These are phyloP conservation scores for Aspergillus sp. DNA, from an alignment of 2,329 filamentous ascomycete species.

Conservation along the genomic window DNA sequence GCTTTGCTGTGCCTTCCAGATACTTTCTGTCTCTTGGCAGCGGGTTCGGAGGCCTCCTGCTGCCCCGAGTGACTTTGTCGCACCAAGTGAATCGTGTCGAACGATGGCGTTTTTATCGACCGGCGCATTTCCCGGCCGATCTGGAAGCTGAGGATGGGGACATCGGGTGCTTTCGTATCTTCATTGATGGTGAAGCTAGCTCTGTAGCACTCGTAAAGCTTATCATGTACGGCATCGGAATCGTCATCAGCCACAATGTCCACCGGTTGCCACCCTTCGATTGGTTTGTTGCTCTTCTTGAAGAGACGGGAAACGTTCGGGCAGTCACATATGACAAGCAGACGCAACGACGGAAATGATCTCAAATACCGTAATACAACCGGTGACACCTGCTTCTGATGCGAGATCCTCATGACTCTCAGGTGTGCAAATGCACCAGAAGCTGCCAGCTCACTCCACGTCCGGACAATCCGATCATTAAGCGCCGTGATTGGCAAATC, in stretches of 20 bases:
- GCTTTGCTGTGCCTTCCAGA: conserved; percentile 2
- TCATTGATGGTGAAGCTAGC: conserved; percentile 2
- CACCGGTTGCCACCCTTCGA: conserved; percentile 23
- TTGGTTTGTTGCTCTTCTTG: conserved; percentile 9
- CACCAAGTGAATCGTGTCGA: conserved; percentile 6
- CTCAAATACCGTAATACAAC: conserved; percentile 28
- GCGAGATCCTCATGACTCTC: conserved; percentile 28
- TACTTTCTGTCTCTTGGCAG: conserved; percentile 5
- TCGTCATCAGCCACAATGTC: background rate
- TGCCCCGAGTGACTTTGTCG: conserved; percentile 2
- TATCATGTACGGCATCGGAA: conserved; percentile 1
- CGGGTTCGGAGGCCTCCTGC: conserved; percentile 1
- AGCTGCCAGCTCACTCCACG: conserved; percentile 35
- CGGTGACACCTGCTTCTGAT: conserved; percentile 26
- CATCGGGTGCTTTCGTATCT: conserved; percentile 1
- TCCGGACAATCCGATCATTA: conserved; percentile 34
- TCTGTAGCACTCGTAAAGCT: conserved; percentile 13
- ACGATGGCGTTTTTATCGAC: background rate
- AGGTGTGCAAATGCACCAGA: conserved; percentile 32
- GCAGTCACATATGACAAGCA: conserved; percentile 30
- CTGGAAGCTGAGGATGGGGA: conserved; percentile 20
- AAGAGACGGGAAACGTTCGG: conserved; percentile 18
- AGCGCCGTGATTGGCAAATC: conserved; percentile 17
- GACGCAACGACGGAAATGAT: conserved; percentile 29
- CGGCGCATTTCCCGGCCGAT: conserved; percentile 11